Percentiles rank a stretch among this genome's conserved stretches.
phyloP scores from a whole-genome alignment of 805 yeast genomes.

The Candida xyloterini region DNA sequence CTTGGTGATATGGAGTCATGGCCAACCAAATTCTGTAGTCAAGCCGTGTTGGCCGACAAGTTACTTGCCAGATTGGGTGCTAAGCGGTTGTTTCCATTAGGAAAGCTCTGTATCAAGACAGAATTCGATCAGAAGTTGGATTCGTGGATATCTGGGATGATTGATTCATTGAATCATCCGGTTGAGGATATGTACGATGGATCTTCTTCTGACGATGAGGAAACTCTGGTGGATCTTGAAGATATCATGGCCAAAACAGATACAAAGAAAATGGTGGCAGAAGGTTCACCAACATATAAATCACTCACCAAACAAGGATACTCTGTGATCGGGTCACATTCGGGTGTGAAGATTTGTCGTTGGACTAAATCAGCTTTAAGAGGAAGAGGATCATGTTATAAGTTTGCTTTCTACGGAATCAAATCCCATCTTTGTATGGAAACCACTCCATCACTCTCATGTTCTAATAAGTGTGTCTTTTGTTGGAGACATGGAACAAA shows the following conservation, averaged over 20 bases:
- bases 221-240: slow-evolving; percentile 73
- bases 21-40: slow-evolving; percentile 81
- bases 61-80: slow-evolving; percentile 83
- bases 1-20: slow-evolving; percentile 86
- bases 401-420: slow-evolving; percentile 88
- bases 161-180: slow-evolving; percentile 41
- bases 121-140: slow-evolving; percentile 56
- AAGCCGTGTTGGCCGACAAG: slow-evolving; percentile 70
- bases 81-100: slow-evolving; percentile 77
- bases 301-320: slow-evolving; percentile 91
- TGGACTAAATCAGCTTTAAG: slow-evolving; percentile 95
- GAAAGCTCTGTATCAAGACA: slow-evolving; percentile 76
- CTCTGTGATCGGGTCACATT: slow-evolving; percentile 88
- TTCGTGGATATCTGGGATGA: slow-evolving; percentile 66
- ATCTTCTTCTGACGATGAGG: slow-evolving; percentile 33
- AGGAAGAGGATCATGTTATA: slow-evolving; percentile 93
- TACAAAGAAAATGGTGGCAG: slow-evolving; percentile 82
- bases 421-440: slow-evolving; percentile 93
- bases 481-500: slow-evolving; percentile 98
- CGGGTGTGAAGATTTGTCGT: slow-evolving; percentile 92
- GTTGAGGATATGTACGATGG: slow-evolving; percentile 20
- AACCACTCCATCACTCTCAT: slow-evolving; percentile 88
- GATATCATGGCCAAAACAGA: slow-evolving; percentile 71
- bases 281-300: slow-evolving; percentile 83
- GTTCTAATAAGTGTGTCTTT: slow-evolving; percentile 93